Conservation (phyloP, 208 protist genomes). For the Crithidia sp. region DNA sequence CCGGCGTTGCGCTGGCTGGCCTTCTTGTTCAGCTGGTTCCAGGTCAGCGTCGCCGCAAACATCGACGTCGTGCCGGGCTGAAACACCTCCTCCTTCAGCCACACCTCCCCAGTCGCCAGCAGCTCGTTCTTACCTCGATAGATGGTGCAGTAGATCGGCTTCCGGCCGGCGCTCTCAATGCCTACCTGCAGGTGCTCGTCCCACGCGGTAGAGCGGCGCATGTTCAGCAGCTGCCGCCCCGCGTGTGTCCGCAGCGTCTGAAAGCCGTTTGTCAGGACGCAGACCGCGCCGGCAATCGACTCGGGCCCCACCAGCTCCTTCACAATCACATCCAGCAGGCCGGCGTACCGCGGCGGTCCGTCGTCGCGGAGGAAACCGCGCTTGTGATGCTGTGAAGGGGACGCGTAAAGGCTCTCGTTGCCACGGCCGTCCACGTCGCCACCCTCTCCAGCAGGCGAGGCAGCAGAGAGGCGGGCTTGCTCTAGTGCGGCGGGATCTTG, state of each 20-base stretch:
- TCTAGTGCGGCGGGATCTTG: conserved; percentile 31
- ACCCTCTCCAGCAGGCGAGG: background rate
- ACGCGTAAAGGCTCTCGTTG: conserved; percentile 2
- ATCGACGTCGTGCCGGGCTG: conserved; percentile 33
- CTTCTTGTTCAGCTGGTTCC: conserved; percentile 52
- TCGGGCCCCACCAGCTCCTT: conserved; percentile 56
- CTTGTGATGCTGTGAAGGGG: conserved; percentile 5
- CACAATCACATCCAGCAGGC: conserved; percentile 54
- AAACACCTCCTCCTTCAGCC: conserved; percentile 33
- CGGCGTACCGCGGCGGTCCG: conserved; percentile 61
- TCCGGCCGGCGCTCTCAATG: conserved; percentile 30
- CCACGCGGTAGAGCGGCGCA: conserved; percentile 51
- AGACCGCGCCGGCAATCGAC: conserved; percentile 40
- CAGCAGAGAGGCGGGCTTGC: conserved; percentile 8
- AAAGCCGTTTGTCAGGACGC: conserved; percentile 76
- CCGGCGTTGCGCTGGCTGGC: conserved; percentile 2
- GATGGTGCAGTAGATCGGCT: conserved; percentile 60
- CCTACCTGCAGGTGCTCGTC: conserved; percentile 74
- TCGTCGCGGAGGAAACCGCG: conserved; percentile 21
- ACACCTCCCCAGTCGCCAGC: conserved; percentile 50
- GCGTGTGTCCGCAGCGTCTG: conserved; percentile 64
- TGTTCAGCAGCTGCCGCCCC: conserved; percentile 41
- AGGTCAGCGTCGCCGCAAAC: conserved; percentile 39
- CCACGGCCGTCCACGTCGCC: conserved; percentile 1
- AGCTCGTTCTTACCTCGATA: conserved; percentile 49